Percentiles rank a stretch among this genome's conserved stretches.
phyloP scores from a whole-genome alignment of 257 asterid species.

The Solanum boliviense region DNA sequence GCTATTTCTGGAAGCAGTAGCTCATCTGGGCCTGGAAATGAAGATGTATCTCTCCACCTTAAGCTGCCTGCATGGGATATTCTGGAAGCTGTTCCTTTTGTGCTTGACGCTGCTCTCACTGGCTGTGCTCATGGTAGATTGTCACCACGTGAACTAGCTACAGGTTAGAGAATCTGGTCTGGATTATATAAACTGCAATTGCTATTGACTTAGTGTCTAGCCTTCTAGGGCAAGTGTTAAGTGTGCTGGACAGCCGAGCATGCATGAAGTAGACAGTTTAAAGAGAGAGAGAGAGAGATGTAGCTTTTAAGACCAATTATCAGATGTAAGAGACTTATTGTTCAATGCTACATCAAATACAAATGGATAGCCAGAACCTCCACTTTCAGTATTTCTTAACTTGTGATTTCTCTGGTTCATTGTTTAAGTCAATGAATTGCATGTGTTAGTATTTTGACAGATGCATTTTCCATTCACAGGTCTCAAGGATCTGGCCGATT shows the following conservation, averaged over 20 bases:
- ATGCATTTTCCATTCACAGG: constrained; percentile 36
- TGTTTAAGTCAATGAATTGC: not conserved
- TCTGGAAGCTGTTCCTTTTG: constrained; percentile 94
- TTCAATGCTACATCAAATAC: not conserved
- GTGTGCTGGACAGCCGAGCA: not conserved
- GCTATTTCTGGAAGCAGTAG: constrained; percentile 68
- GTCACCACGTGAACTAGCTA: constrained; percentile 91
- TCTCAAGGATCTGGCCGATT: constrained; percentile 97
- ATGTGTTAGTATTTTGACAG: constrained; percentile 1
- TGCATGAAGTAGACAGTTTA: not conserved
- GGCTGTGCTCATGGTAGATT: constrained; percentile 85
- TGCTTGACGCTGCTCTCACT: constrained; percentile 93
- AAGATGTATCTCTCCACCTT: constrained; percentile 51
- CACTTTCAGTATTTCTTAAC: not conserved
- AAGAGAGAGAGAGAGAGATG: not conserved
- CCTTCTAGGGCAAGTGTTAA: not conserved
- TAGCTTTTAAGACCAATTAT: not conserved
- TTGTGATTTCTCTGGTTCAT: not conserved
- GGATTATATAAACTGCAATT: not conserved
- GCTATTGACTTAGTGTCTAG: not conserved
- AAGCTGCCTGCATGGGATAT: constrained; percentile 98
- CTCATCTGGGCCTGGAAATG: constrained; percentile 64
- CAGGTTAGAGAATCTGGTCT: constrained; percentile 41
- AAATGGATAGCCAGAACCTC: not conserved
- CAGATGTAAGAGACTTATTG: not conserved